Evolutionary conservation across 352 stramenopile genomes (phyloP), one percentile per base, ranked within the genome.

Genomic region (Plasmopara halstedii): DNA sequence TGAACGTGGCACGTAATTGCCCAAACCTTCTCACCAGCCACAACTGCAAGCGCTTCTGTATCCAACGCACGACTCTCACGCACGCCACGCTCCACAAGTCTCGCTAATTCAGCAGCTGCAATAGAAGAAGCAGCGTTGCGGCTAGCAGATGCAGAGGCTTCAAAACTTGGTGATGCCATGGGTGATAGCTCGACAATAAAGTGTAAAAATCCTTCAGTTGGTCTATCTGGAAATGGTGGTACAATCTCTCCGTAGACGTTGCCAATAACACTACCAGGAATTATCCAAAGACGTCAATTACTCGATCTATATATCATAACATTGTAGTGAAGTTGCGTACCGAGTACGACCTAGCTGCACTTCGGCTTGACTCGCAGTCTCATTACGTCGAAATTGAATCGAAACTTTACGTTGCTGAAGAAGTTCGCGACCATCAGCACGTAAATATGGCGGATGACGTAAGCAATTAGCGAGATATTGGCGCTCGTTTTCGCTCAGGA

Each of bases 21-120:
- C 94, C 94, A 98, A 19, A 90, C 94, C 69, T 95, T 97, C 42
- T 93, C 73, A 27, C 91, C 92, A n/a, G 83, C 74, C 25, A 95
- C 64, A 26, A 98, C 83, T 34, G 87, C 95, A 35, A 98, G 73
- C 27, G 91, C 92, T 65, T 98, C 94, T 5, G 85, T 94, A 70
- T 98, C 94, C 8, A 98, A 73, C 7, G 90, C 87, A 9, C 87
- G 83, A 49, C 87, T 93, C 38, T 96, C 82, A 34, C 94, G 73
- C 33, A 98, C 74, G 26, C 87, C 88, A 15, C 88, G 81, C 64
- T 98, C 93, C 39, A 98, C 68, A 15, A 96, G 79, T 26, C 88
- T 67, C 34, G 94, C 70, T 41, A 98, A 79, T 54, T 94, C 75
- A 36, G 58, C 48, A 43, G 58, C 53, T 39, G 44, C 53, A 8